phyloP scores from a whole-genome alignment of 306 rosid genomes.

The Vigna mungo region DNA sequence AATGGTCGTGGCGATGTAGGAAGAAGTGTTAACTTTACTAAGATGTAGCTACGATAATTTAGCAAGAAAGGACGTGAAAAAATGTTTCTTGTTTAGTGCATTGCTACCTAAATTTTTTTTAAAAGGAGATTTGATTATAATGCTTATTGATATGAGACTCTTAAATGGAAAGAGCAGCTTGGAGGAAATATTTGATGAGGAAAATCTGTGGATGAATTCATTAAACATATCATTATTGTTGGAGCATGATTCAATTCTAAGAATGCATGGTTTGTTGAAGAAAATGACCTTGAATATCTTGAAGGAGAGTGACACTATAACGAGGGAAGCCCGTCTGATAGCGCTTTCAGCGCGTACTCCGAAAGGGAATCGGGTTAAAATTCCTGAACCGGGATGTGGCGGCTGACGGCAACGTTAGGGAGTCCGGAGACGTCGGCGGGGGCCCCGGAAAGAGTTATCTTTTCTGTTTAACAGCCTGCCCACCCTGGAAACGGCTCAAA shows the following conservation, averaged over 20 bases:
- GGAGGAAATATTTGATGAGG: slow-evolving; percentile 13
- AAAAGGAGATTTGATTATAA: not conserved
- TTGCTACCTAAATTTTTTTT: not conserved
- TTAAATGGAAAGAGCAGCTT: slow-evolving; percentile 24
- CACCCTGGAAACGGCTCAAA: no score
- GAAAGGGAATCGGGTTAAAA: no score
- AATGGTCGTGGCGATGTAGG: not conserved
- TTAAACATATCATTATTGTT: not conserved
- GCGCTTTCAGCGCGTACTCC: no score
- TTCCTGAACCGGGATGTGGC: no score
- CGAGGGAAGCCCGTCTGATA: no score
- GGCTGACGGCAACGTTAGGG: no score
- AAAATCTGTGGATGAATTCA: not conserved
- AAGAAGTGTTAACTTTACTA: not conserved
- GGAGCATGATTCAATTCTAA: fast-evolving
- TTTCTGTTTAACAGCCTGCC: no score
- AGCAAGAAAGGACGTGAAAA: not conserved
- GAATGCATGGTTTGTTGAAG: not conserved
- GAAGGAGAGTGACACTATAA: not conserved
- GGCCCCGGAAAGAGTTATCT: no score
- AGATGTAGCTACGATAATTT: not conserved
- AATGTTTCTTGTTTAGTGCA: slow-evolving; percentile 37
- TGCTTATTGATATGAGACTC: slow-evolving; percentile 1
- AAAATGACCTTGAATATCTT: not conserved
- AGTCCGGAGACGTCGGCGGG: no score